phyloP scores from a whole-genome alignment of 2,329 filamentous ascomycete species.

The Colletotrichum sp. region DNA sequence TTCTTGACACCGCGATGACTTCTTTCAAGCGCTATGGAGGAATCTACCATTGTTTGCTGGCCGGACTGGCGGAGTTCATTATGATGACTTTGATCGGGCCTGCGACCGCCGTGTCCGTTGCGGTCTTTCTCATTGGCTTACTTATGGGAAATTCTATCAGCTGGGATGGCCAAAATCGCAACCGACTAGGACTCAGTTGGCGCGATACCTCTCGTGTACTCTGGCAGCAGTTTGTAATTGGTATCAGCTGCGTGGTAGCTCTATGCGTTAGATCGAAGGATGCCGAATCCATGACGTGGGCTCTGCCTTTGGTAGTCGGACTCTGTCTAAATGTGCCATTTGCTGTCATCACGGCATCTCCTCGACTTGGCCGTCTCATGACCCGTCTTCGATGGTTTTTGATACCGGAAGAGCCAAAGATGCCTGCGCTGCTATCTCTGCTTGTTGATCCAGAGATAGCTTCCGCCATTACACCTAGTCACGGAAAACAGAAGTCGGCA shows the following conservation, averaged over 20 bases:
- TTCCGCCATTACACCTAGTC: too few relatives aligned
- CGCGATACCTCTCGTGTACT: not conserved
- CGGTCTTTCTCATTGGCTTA: not conserved
- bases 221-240: not conserved
- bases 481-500: too few relatives aligned
- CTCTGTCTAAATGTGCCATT: not conserved
- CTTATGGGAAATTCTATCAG: not conserved
- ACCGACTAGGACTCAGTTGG: not conserved
- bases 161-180: not conserved
- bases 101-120: not conserved
- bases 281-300: not conserved
- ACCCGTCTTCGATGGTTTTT: not conserved
- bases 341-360: not conserved
- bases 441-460: not conserved
- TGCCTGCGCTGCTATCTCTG: not conserved
- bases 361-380: not conserved
- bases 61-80: not conserved
- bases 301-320: not conserved
- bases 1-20: not conserved
- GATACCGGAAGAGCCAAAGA: not conserved
- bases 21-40: not conserved
- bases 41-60: not conserved
- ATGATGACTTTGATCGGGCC: not conserved
- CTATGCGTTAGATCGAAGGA: not conserved
- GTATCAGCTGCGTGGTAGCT: not conserved